Evolutionary conservation across 305 asterid genomes (phyloP), one percentile per base, ranked within the genome.

Genomic region (Fraxinus ornus): DNA sequence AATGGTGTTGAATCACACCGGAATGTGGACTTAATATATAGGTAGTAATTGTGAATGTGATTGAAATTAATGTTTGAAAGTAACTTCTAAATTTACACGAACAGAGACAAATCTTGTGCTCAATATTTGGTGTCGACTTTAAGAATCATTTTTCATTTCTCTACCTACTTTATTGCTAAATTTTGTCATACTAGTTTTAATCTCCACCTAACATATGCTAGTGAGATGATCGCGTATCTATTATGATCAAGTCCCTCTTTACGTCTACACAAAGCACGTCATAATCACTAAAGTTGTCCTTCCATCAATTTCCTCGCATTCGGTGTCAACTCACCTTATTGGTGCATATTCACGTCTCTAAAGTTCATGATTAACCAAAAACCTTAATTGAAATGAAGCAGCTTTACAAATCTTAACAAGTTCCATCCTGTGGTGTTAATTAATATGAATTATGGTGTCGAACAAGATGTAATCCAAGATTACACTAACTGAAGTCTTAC

Each of bases 351-450:
- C 21, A 39, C 60, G 2, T 1, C 49, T 26, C 10, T 0, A 2
- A 28, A 64, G 41, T 30, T 13, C 22, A 41, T n/a, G 4, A 17
- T 19, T 30, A 22, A 32, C 26, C 60, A 24, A 55, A 13, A 28
- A 8, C 5, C 68, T 64, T 15, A 39, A 44, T 35, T 78, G 80
- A 75, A 83, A 75, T 71, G 36, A 17, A 79, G 68, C 64, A 9
- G 24, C 81, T 84, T 84, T 81, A 76, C 84, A 86, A 81, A 79
- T 47, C 68, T 39, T 37, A 79, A 85, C 44, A 75, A 76, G 78
- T 76, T 44, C 49, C 77, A 79, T 66, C 80, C 60, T 82, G 21
- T 70, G 78, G 55, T 80, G 60, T 41, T 5, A 60, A 22, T 21
- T 2, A 76, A 37, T 55, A 55, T 19, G 28, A 36, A 24, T 19